Conservation (phyloP, 805 yeast species). For the Saccharomycopsis capsularis region DNA sequence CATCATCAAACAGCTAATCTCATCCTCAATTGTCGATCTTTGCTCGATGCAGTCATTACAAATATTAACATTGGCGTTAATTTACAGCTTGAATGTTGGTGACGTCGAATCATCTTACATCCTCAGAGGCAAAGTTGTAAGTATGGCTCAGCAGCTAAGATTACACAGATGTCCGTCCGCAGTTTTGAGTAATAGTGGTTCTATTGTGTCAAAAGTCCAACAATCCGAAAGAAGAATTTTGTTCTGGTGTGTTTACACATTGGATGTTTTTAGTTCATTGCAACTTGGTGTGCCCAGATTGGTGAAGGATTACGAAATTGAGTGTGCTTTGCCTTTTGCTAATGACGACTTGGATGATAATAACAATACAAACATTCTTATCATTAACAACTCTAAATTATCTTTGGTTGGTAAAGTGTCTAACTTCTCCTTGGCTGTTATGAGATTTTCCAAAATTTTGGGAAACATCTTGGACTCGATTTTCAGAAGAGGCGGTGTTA, state of each 20-base stretch:
- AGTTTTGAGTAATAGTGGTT: constrained; percentile 59
- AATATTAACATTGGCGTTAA: constrained; percentile 57
- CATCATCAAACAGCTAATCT: constrained; percentile 54
- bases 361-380: constrained; percentile 46
- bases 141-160: constrained; percentile 81
- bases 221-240: constrained; percentile 77
- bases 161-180: constrained; percentile 85
- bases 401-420: constrained; percentile 66
- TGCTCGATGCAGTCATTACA: constrained; percentile 67
- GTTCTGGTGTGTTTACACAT: constrained; percentile 76
- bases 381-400: constrained; percentile 51
- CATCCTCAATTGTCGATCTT: constrained; percentile 50
- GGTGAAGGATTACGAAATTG: constrained; percentile 73
- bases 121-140: constrained; percentile 64
- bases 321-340: constrained; percentile 75
- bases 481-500: constrained; percentile 49
- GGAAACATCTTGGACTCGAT: constrained; percentile 68
- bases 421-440: constrained; percentile 52
- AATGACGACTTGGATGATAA: constrained; percentile 35
- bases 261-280: constrained; percentile 70
- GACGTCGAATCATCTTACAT: constrained; percentile 70
- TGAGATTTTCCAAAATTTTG: constrained; percentile 65
- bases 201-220: constrained; percentile 57
- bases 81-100: constrained; percentile 67
- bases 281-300: constrained; percentile 79